Percentiles rank a stretch among this genome's conserved stretches.
Evolutionary conservation across 78 protist species (phyloP).

Genomic region (Isochrysis galbana): DNA sequence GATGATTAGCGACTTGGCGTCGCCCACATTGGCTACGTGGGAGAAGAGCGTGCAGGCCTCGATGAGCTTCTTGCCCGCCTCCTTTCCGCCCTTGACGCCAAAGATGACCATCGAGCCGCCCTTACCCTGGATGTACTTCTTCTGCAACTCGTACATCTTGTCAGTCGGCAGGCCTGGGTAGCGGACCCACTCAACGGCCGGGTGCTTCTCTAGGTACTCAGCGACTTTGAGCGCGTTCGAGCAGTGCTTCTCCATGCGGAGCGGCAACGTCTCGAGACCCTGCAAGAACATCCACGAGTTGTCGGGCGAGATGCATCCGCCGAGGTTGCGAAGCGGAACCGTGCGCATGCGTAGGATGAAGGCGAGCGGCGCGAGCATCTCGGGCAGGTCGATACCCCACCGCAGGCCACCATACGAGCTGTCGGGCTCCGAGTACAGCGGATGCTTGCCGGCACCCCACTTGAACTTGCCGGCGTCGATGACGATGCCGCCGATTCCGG

Average conservation of each 20-base stretch:
- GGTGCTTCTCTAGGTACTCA: slow-evolving; percentile 26
- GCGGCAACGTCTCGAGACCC: slow-evolving; percentile 64
- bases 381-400: slow-evolving; percentile 57
- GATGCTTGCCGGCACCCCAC: slow-evolving; percentile 40
- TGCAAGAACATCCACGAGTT: slow-evolving; percentile 44
- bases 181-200: slow-evolving; percentile 52
- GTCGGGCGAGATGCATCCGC: slow-evolving; percentile 52
- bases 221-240: slow-evolving; percentile 58
- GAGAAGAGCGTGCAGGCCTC: slow-evolving; percentile 33
- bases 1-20: slow-evolving; percentile 58
- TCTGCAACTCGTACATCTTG: slow-evolving; percentile 34
- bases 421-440: slow-evolving; percentile 31
- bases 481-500: slow-evolving; percentile 64
- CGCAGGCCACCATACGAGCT: too few species aligned
- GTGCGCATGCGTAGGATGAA: slow-evolving; percentile 48
- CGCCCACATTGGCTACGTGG: slow-evolving; percentile 75
- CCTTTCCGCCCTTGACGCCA: slow-evolving; percentile 50
- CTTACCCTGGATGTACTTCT: slow-evolving; percentile 45
- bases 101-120: slow-evolving; percentile 50
- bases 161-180: slow-evolving; percentile 41
- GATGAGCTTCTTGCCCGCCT: slow-evolving; percentile 32
- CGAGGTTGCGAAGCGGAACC: slow-evolving; percentile 42
- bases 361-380: background rate
- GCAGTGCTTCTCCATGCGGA: slow-evolving; percentile 48
- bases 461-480: slow-evolving; percentile 49